These are phyloP conservation scores for Parasitella parasitica DNA, from an alignment of 371 early-diverging fungal genomes.

Conservation along the genomic window DNA sequence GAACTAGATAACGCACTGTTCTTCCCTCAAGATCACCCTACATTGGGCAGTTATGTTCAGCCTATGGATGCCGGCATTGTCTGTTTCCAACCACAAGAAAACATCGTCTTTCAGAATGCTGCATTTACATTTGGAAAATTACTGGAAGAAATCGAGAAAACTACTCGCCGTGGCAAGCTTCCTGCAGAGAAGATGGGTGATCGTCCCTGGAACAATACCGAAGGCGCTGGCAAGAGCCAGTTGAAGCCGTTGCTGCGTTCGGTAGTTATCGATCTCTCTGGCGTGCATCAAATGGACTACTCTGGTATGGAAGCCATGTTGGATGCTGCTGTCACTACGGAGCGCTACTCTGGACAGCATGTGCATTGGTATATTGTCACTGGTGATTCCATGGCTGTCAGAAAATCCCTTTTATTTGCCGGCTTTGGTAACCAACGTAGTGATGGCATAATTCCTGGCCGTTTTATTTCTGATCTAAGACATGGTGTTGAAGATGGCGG, in stretches of 20 bases:
- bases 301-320: constrained; percentile 74
- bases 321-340: constrained; percentile 41
- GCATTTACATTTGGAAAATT: constrained; percentile 50
- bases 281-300: constrained; percentile 77
- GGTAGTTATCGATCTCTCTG: constrained; percentile 78
- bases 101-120: constrained; percentile 74
- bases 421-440: constrained; percentile 43
- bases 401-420: constrained; percentile 31
- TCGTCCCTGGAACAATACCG: constrained; percentile 45
- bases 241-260: constrained; percentile 60
- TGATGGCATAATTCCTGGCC: constrained; percentile 1
- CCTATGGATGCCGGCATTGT: constrained; percentile 58
- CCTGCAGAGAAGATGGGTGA: constrained; percentile 36
- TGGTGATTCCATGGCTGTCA: constrained; percentile 20
- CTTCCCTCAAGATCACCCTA: constrained; percentile 25
- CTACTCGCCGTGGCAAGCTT: constrained; percentile 34
- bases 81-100: constrained; percentile 68
- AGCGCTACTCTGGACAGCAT: constrained; percentile 34
- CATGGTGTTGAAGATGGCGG: constrained; percentile 6
- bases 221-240: constrained; percentile 21
- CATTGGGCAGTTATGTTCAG: constrained; percentile 13
- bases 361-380: constrained; percentile 40
- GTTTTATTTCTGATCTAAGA: constrained; percentile 25
- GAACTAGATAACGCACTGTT: constrained; percentile 5
- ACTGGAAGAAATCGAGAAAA: constrained; percentile 36